Evolutionary conservation across 2,329 filamentous ascomycete species (phyloP), one percentile per base, ranked within the genome.

Genomic region (Stachybotrys echinatus): DNA sequence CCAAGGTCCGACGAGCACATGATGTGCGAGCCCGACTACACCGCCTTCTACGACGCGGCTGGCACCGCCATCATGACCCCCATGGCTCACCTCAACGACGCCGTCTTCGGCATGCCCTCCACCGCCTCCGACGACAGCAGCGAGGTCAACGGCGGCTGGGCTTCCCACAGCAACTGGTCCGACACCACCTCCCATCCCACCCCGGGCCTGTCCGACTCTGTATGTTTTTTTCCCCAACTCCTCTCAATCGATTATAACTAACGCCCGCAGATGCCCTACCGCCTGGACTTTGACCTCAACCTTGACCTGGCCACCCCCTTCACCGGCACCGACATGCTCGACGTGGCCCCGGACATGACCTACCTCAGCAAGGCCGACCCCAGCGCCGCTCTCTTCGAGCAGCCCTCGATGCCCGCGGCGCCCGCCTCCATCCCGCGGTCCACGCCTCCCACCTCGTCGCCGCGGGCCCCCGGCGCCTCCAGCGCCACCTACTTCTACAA

Each of bases 401-500:
- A 20, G 3, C 14, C 40, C 12, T n/a, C 40, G 6, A 19, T 43
- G 19, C 27, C n/a, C n/a, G n/a, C n/a, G n/a, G n/a, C 10, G 27
- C n/a, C 38, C 38, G 18, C 8, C 12, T 18, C 38, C 19, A 20
- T 20, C 10, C 38, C 38, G 12, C 12, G 8, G 17, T 8, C 38
- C 38, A 8, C 38, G 3, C 17, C 38, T 20, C 17, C 38, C 38
- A 40, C 38, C 3, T 40, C 19, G 17, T n/a, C 38, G 3, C 38
- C 38, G 8, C 10, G 8, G 38, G 12, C 43, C 6, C 38, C 31
- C 21, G 10, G 42, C 38, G 23, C 47, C 17, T 38, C 47, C 38
- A 39, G 27, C n/a, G 47, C 49, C n/a, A 38, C 49, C 12, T 43
- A 45, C 34, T 45, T 53, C 10, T 43, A 51, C 17, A 51, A 51